A percentile compares a stretch with the other conserved stretches of the same genome.
These are phyloP conservation scores for Botrytis aclada DNA, from an alignment of 2,329 filamentous ascomycete species.

Conservation along the genomic window DNA sequence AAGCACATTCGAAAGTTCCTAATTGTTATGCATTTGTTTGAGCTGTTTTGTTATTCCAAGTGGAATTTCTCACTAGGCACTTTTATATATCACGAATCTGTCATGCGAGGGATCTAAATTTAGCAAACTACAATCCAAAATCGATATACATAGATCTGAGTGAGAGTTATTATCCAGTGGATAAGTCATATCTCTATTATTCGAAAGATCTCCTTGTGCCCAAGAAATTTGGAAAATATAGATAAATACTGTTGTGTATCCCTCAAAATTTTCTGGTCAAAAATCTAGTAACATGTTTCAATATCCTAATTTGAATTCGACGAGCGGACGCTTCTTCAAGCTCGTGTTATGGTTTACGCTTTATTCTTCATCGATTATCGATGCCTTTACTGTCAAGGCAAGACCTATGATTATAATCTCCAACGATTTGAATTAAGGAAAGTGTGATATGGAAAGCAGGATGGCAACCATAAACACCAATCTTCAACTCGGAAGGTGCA, in stretches of 20 bases:
- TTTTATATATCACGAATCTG: neutral
- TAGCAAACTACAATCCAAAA: neutral
- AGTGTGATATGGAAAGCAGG: slow-evolving; percentile 15
- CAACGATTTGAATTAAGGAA: neutral
- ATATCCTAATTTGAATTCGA: neutral
- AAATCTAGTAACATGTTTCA: neutral
- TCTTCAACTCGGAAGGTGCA: neutral
- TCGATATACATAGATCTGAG: neutral
- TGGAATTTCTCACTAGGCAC: neutral
- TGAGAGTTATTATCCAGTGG: neutral
- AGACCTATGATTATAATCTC: neutral
- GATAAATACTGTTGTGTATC: too few species aligned
- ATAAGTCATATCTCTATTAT: neutral
- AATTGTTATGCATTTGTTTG: neutral
- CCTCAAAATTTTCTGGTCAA: too few species aligned
- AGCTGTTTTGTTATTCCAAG: neutral
- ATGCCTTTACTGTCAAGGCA: neutral
- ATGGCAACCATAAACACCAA: neutral
- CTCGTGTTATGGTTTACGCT: neutral
- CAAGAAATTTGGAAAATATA: too few species aligned
- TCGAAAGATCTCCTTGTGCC: neutral
- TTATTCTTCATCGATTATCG: neutral
- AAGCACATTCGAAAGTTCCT: neutral
- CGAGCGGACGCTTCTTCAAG: neutral
- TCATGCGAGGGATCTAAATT: neutral